Evolutionary conservation across 768 basidiomycete species (phyloP).

Genomic region (Kwoniella sp.): DNA sequence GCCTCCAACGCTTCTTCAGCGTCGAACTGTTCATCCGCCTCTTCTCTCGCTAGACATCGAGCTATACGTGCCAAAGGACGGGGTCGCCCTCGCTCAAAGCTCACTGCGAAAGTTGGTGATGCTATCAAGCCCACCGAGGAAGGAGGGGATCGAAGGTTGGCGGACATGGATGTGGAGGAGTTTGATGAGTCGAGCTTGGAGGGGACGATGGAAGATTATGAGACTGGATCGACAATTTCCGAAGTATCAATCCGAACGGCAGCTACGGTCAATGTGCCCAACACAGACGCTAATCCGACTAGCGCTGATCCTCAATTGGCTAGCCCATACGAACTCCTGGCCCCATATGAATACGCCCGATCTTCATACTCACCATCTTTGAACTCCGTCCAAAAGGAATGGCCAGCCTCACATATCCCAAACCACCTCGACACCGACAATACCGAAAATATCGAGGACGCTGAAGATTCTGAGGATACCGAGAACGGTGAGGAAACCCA

Average conservation of each 20-base stretch:
- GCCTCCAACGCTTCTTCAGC: conserved; percentile 10
- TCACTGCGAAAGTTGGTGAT: background rate
- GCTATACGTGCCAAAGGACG: conserved; percentile 7
- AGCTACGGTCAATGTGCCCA: conserved; percentile 11
- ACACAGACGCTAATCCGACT: background rate
- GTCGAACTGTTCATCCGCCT: conserved; percentile 15
- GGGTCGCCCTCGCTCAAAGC: conserved; percentile 1
- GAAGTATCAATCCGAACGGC: conserved; percentile 15
- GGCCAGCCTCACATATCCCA: no score
- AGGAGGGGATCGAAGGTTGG: background rate
- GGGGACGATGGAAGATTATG: background rate
- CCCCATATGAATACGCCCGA: background rate
- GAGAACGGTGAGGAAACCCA: no score
- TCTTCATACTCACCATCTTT: no score
- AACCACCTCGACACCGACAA: no score
- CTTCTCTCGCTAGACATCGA: conserved; percentile 14
- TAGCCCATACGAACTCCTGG: background rate
- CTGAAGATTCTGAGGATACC: no score
- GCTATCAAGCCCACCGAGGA: no score
- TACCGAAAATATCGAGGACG: no score
- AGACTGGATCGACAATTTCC: conserved; percentile 15
- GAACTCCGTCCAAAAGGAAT: no score
- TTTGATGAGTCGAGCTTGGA: background rate
- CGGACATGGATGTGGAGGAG: background rate
- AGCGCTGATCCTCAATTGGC: background rate